Evolutionary conservation across 78 protist species (phyloP), one percentile per base, ranked within the genome.

Genomic region (Cavenderia fasciculata): DNA sequence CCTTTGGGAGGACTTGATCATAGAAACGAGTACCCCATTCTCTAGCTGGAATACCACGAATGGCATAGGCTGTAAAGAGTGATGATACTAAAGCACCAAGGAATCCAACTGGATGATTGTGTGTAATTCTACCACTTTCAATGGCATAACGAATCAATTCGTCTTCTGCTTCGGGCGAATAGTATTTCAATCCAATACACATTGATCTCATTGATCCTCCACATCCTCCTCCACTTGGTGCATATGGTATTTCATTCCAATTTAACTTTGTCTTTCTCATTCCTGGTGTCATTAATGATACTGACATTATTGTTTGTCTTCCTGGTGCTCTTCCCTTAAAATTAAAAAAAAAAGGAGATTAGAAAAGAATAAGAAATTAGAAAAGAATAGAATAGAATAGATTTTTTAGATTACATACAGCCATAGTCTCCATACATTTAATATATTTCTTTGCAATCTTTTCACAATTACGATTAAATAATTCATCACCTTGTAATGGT

Each of bases 171-270:
- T 59, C 71, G 14, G 72, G 79, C 0, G 41, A 6, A 19, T 21
- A 86, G 62, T 71, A 94, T 34, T 59, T 59, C 0, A 94, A 40
- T 10, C 96, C 96, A 41, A 94, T 94, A 33, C 96, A 94, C 93
- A 59, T 88, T 34, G 96, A 74, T 34, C 96, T 27, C 96, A 94
- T 94, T 19, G 95, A 29, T n/a, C 92, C 96, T 70, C 96, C 96
- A 86, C 96, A 94, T 8, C 96, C 96, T 69, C 96, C 94, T 16
- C 68, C 78, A 3, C 92, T 14, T 18, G 63, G 74, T 11, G 84
- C 2, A 16, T 33, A 75, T 11, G 72, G 91, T 5, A 79, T 41
- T 16, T 70, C 72, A 62, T 90, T 34, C 92, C 94, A 95, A 11
- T 82, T 40, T 11, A 46, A 27, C 12, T 19, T 4, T 44, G 51